Evolutionary conservation across 805 yeast species (phyloP).

Genomic region (Priceomyces fermenticarens): DNA sequence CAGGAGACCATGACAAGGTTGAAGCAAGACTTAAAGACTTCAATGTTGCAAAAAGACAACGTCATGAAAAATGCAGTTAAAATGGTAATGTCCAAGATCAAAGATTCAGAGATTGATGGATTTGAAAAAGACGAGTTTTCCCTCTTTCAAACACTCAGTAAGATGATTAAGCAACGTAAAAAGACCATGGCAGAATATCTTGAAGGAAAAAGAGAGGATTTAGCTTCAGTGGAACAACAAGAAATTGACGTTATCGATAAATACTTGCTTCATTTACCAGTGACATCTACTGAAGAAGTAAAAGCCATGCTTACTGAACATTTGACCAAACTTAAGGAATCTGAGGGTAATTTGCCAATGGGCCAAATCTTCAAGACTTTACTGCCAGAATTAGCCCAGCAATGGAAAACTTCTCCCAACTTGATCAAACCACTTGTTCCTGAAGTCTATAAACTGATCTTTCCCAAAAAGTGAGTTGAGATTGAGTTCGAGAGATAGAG

Average conservation of each 20-base stretch:
- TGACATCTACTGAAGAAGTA: slow-evolving; percentile 45
- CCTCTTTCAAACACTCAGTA: slow-evolving; percentile 19
- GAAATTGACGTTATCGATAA: slow-evolving; percentile 43
- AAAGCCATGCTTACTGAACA: slow-evolving; percentile 25
- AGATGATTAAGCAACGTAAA: slow-evolving; percentile 46
- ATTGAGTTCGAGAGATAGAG: too few species aligned
- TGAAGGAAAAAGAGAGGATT: slow-evolving; percentile 46
- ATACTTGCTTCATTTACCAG: slow-evolving; percentile 41
- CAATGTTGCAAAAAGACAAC: slow-evolving; percentile 20
- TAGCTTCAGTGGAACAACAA: slow-evolving; percentile 49
- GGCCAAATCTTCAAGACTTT: slow-evolving; percentile 6
- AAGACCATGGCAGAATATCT: slow-evolving; percentile 49
- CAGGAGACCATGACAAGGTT: slow-evolving; percentile 3
- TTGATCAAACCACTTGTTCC: slow-evolving; percentile 17
- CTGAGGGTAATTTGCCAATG: slow-evolving; percentile 5
- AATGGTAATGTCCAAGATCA: slow-evolving; percentile 18
- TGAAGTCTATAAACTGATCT: slow-evolving; percentile 14
- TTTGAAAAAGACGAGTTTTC: slow-evolving; percentile 19
- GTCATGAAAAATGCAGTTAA: slow-evolving; percentile 21
- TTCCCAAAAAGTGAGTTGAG: slow-evolving; percentile 4
- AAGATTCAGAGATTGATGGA: slow-evolving; percentile 23
- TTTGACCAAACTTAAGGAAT: slow-evolving; percentile 16
- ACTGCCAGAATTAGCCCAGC: slow-evolving; percentile 13
- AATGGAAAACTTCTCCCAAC: slow-evolving; percentile 18
- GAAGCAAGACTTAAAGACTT: slow-evolving; percentile 21